A percentile compares a stretch with the other conserved stretches of the same genome.
Conservation (phyloP, 164 flowering plant species). For the Stephania japonica region DNA sequence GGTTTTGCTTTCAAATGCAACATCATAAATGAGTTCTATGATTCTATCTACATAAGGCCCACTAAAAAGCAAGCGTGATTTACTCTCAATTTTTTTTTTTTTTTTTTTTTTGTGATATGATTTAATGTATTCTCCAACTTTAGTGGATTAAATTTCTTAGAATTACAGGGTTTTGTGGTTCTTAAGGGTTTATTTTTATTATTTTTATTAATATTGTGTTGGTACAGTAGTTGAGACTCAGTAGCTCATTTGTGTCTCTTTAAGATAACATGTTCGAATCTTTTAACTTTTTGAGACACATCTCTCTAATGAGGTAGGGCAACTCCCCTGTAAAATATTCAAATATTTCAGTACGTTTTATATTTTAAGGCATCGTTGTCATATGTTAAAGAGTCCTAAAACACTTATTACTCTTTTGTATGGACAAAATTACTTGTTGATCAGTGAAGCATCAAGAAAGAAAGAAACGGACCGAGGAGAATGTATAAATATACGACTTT, state of each 20-base stretch:
- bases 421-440: not conserved
- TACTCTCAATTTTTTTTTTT: not conserved
- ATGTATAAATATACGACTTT: not conserved
- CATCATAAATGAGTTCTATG: not conserved
- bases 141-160: not conserved
- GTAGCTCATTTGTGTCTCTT: no score
- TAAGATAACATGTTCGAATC: no score
- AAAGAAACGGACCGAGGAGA: not conserved
- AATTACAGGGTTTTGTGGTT: not conserved
- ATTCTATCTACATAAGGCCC: not conserved
- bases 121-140: not conserved
- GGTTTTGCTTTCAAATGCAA: slow-evolving; percentile 1
- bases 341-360: not conserved
- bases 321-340: not conserved
- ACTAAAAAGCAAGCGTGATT: not conserved
- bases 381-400: not conserved
- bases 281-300: no score
- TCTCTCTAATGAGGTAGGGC: not conserved
- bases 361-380: not conserved
- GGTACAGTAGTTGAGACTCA: no score
- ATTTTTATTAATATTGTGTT: no score
- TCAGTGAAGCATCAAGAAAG: not conserved
- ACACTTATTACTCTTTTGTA: not conserved
- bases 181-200: not conserved
- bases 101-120: not conserved